Evolutionary conservation across 768 basidiomycete genomes (phyloP).

Genomic region (Mycena olivaceomarginata): DNA sequence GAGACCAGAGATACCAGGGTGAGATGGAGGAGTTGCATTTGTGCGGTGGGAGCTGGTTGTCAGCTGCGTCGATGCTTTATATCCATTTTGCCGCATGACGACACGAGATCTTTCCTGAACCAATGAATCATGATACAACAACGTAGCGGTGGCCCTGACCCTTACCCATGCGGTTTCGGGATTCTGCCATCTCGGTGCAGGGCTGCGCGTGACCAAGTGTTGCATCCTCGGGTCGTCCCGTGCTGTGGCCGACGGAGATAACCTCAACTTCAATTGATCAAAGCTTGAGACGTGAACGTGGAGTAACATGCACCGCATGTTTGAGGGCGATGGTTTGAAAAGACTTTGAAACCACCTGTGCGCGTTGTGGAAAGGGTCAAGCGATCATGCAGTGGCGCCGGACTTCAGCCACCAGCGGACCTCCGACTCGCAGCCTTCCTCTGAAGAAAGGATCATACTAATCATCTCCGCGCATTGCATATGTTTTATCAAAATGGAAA

Average conservation of each 20-base stretch:
- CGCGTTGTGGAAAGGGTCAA: no score
- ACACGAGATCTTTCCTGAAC: neutral
- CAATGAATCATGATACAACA: neutral
- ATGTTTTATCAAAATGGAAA: no score
- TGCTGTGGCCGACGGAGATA: neutral
- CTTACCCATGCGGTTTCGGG: neutral
- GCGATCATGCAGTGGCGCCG: no score
- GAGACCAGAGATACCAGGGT: slow-evolving; percentile 24
- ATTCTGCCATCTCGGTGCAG: neutral
- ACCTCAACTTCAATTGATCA: no score
- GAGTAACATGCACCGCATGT: no score
- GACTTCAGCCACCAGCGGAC: no score
- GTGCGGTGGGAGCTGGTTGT: neutral
- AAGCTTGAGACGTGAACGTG: no score
- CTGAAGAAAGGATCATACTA: no score
- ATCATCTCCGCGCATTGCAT: no score
- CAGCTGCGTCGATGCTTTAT: slow-evolving; percentile 3
- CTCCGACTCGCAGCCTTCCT: no score
- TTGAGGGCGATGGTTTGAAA: no score
- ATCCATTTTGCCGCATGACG: neutral
- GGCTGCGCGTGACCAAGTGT: neutral
- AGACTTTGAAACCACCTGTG: no score
- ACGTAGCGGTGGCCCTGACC: neutral
- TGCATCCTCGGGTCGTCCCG: neutral
- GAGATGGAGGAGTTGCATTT: slow-evolving; percentile 19